Conservation (phyloP, 495 filamentous ascomycete genomes). For the Hypoxylon fuscum region DNA sequence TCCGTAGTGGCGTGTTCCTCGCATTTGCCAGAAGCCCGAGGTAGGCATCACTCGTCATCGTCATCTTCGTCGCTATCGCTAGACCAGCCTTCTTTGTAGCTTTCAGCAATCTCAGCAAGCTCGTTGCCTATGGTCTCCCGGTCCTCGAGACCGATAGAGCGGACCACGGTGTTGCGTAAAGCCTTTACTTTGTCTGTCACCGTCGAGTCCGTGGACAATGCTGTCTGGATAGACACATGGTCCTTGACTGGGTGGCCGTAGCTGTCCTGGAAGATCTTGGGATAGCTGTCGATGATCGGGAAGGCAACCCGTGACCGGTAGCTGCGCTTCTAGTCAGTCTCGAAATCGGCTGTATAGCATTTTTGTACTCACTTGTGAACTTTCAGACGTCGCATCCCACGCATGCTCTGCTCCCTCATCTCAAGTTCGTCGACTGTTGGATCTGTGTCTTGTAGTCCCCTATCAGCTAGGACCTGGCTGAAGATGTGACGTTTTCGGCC, state of each 20-base stretch:
- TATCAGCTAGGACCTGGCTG: slow-evolving; percentile 63
- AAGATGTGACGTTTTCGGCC: slow-evolving; percentile 65
- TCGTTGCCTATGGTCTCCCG: slow-evolving; percentile 83
- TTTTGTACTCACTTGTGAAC: slow-evolving; percentile 67
- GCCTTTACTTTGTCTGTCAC: slow-evolving; percentile 73
- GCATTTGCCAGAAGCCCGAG: not conserved
- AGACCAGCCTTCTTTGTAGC: slow-evolving; percentile 89
- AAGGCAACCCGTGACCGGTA: slow-evolving; percentile 67
- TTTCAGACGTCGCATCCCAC: slow-evolving; percentile 57
- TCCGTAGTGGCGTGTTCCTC: not conserved
- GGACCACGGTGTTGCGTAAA: slow-evolving; percentile 67
- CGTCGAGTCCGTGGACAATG: slow-evolving; percentile 77
- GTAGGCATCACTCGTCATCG: slow-evolving; percentile 58
- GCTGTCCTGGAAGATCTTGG: slow-evolving; percentile 65
- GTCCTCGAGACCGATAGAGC: slow-evolving; percentile 73
- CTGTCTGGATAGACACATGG: slow-evolving; percentile 66
- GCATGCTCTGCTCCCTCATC: slow-evolving; percentile 41
- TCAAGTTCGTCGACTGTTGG: slow-evolving; percentile 43
- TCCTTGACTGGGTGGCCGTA: slow-evolving; percentile 47
- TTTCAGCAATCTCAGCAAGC: slow-evolving; percentile 84
- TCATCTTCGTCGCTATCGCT: slow-evolving; percentile 85
- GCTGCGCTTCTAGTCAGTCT: slow-evolving; percentile 35
- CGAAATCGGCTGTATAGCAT: not conserved
- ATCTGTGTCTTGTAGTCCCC: slow-evolving; percentile 45
- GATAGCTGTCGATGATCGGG: slow-evolving; percentile 86